These are phyloP conservation scores for Scutellaria baicalensis DNA, from an alignment of 257 asterid species.

Conservation along the genomic window DNA sequence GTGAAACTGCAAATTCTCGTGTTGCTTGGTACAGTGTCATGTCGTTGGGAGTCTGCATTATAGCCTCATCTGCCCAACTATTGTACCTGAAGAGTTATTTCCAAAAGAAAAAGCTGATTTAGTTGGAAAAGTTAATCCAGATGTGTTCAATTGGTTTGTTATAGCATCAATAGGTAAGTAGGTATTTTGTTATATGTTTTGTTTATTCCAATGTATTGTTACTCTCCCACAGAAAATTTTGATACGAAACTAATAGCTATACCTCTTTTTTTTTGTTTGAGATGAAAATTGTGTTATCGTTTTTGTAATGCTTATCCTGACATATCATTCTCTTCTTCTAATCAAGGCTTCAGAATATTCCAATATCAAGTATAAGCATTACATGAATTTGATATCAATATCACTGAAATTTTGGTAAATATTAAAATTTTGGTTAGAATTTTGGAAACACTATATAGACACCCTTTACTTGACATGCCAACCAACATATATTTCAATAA, in stretches of 20 bases:
- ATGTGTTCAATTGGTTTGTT: conserved; percentile 1
- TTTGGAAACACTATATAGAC: no score
- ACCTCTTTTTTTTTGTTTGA: neutral
- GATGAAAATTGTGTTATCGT: neutral
- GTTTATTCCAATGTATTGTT: no score
- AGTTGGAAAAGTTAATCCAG: conserved; percentile 18
- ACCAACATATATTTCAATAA: no score
- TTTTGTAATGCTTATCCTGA: neutral
- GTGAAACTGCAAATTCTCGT: conserved; percentile 57
- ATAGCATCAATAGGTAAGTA: neutral
- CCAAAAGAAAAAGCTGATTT: conserved; percentile 84
- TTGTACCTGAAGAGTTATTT: conserved; percentile 60
- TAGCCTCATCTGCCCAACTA: conserved; percentile 48
- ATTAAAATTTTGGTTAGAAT: no score
- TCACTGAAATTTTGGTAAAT: no score
- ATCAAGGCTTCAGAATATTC: no score
- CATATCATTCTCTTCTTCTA: neutral
- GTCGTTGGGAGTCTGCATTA: conserved; percentile 66
- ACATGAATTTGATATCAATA: no score
- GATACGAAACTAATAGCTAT: neutral
- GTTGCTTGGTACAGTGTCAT: conserved; percentile 80
- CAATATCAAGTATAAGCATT: no score
- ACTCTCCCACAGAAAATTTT: neutral
- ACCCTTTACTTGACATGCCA: no score
- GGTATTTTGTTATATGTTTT: neutral